A percentile compares a stretch with the other conserved stretches of the same genome.
Evolutionary conservation across 345 rosid species (phyloP).

Genomic region (Eutrema japonicum): DNA sequence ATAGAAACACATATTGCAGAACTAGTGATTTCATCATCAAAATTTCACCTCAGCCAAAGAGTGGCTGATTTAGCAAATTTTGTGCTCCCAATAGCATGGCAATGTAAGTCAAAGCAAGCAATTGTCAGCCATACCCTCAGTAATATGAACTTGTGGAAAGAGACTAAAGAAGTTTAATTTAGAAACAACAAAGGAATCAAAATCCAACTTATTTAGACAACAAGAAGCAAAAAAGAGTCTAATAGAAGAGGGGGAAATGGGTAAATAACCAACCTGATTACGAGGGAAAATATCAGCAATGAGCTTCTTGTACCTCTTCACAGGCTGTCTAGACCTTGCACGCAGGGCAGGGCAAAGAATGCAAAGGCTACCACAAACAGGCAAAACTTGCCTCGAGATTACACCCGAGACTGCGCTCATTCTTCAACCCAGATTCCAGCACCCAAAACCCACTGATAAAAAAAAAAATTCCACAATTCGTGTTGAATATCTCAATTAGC

Average conservation of each 20-base stretch:
- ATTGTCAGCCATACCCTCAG: neutral
- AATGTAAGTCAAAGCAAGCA: slow-evolving; percentile 20
- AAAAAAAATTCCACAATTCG: slow-evolving; percentile 6
- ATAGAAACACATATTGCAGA: slow-evolving; percentile 14
- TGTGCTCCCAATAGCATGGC: slow-evolving; percentile 6
- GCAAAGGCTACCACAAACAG: slow-evolving; percentile 92
- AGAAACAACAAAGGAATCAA: neutral
- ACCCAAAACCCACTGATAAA: slow-evolving; percentile 6
- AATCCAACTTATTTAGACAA: neutral
- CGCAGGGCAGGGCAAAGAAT: slow-evolving; percentile 83
- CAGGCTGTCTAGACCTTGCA: slow-evolving; percentile 95
- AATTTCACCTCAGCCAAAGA: slow-evolving; percentile 6
- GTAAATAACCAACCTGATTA: slow-evolving; percentile 60
- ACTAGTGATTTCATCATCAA: neutral
- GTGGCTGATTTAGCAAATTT: neutral
- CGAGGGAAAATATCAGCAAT: slow-evolving; percentile 84
- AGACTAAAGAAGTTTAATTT: neutral
- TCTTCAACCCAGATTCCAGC: slow-evolving; percentile 32
- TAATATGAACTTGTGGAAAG: neutral
- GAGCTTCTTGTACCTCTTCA: slow-evolving; percentile 98
- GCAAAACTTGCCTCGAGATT: slow-evolving; percentile 88
- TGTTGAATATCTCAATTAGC: slow-evolving; percentile 43
- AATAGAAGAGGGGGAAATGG: neutral
- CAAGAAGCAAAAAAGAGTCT: neutral
- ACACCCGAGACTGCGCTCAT: slow-evolving; percentile 85